phyloP scores from a whole-genome alignment of 1,284 basidiomycete species.

The Termitomyces sp. region DNA sequence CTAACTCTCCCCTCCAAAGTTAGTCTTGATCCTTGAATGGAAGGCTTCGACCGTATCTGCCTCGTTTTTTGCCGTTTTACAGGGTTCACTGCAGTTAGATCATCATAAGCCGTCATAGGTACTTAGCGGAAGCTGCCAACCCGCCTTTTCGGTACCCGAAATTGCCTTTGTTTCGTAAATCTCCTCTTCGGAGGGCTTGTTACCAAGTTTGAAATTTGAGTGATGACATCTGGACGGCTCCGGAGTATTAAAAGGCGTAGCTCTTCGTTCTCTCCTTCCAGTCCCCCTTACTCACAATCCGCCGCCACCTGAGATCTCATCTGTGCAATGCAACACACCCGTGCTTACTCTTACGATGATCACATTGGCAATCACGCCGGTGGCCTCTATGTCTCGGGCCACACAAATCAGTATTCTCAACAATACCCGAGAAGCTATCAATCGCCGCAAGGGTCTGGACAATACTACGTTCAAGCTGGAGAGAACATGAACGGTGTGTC shows the following conservation, averaged over 20 bases:
- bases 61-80: conserved; percentile 19
- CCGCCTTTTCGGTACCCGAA: conserved; percentile 33
- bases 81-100: conserved; percentile 19
- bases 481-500: conserved; percentile 21
- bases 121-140: conserved; percentile 22
- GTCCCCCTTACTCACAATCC: conserved; percentile 22
- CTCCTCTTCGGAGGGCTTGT: conserved; percentile 21
- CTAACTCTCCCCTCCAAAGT: conserved; percentile 26
- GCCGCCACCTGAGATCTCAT: conserved; percentile 25
- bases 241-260: conserved; percentile 41
- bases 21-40: conserved; percentile 19
- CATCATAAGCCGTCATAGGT: conserved; percentile 18
- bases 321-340: conserved; percentile 33
- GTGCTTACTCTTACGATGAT: conserved; percentile 36
- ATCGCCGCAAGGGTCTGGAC: conserved; percentile 22
- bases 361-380: conserved; percentile 26
- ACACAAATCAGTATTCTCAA: conserved; percentile 25
- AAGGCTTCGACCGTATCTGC: conserved; percentile 16
- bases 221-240: conserved; percentile 37
- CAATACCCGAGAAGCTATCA: conserved; percentile 29
- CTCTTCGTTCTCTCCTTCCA: conserved; percentile 24
- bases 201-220: conserved; percentile 29
- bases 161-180: conserved; percentile 29
- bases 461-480: conserved; percentile 30
- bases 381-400: conserved; percentile 20